phyloP scores from a whole-genome alignment of 2,329 filamentous ascomycete species.

The Epichloe hybrida region DNA sequence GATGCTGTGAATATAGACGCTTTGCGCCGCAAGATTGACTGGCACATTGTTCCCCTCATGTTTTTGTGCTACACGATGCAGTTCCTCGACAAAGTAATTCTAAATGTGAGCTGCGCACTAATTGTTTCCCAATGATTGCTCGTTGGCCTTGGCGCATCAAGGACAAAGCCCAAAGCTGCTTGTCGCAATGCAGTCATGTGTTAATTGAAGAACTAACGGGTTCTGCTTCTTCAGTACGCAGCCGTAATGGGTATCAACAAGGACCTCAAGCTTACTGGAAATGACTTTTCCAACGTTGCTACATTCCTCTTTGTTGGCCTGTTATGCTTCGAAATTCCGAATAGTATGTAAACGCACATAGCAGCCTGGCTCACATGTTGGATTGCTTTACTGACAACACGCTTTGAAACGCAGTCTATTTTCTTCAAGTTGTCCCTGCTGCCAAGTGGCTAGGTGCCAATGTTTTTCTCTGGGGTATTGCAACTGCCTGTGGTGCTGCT shows the following conservation, averaged over 20 bases:
- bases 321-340: constrained; percentile 44
- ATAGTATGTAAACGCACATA: constrained; percentile 26
- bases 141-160: too few species aligned
- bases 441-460: constrained; percentile 48
- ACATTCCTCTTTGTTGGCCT: constrained; percentile 51
- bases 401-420: constrained; percentile 26
- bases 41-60: constrained; percentile 46
- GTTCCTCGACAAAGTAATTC: constrained; percentile 49
- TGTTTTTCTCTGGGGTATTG: constrained; percentile 44
- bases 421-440: constrained; percentile 46
- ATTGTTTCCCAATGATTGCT: too few species aligned
- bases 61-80: constrained; percentile 49
- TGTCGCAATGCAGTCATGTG: neutral
- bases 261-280: constrained; percentile 40
- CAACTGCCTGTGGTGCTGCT: constrained; percentile 39
- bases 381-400: neutral
- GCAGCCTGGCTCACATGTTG: neutral
- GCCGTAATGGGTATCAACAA: constrained; percentile 49
- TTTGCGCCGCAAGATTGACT: constrained; percentile 43
- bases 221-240: constrained; percentile 35
- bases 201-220: neutral
- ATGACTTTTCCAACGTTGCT: constrained; percentile 49
- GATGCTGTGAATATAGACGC: constrained; percentile 27
- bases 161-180: neutral
- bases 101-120: constrained; percentile 34